A percentile compares a stretch with the other conserved stretches of the same genome.
These are phyloP conservation scores for Fusarium annulatum DNA, from an alignment of 2,329 filamentous ascomycete genomes.

Conservation along the genomic window DNA sequence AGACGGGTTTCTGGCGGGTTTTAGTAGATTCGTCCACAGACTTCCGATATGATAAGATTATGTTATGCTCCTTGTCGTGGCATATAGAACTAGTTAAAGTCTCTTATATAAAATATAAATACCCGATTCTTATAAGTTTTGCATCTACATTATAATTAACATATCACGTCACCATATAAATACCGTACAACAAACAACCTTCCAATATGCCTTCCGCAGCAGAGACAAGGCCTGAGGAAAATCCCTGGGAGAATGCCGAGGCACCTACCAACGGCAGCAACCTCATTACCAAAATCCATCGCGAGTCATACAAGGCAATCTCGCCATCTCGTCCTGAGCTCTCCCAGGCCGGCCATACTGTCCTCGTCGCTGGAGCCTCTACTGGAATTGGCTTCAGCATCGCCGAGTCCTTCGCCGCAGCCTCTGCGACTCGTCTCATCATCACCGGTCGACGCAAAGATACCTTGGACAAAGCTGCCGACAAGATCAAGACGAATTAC, in stretches of 20 bases:
- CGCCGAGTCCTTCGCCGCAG: constrained; percentile 62
- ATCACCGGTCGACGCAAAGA: constrained; percentile 53
- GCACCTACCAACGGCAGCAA: neutral
- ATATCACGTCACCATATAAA: no score
- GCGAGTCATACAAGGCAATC: constrained; percentile 50
- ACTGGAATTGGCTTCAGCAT: constrained; percentile 22
- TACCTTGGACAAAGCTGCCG: neutral
- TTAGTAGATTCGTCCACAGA: neutral
- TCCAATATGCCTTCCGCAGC: neutral
- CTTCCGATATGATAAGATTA: neutral
- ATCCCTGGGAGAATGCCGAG: neutral
- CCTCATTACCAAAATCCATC: neutral
- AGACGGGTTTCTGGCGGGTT: neutral
- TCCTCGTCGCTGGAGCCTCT: constrained; percentile 10
- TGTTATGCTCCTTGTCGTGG: accelerated
- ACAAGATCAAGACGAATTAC: neutral
- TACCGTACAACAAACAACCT: neutral
- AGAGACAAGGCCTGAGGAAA: neutral
- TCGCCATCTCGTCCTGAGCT: constrained; percentile 52
- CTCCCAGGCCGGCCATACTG: constrained; percentile 49
- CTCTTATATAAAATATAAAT: no score
- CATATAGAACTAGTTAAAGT: accelerated
- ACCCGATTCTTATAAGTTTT: no score
- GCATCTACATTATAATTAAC: no score
- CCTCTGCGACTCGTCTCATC: constrained; percentile 51